Percentiles rank a stretch among this genome's conserved stretches.
Evolutionary conservation across 352 stramenopile genomes (phyloP).

Genomic region (Aphanomyces astaci): DNA sequence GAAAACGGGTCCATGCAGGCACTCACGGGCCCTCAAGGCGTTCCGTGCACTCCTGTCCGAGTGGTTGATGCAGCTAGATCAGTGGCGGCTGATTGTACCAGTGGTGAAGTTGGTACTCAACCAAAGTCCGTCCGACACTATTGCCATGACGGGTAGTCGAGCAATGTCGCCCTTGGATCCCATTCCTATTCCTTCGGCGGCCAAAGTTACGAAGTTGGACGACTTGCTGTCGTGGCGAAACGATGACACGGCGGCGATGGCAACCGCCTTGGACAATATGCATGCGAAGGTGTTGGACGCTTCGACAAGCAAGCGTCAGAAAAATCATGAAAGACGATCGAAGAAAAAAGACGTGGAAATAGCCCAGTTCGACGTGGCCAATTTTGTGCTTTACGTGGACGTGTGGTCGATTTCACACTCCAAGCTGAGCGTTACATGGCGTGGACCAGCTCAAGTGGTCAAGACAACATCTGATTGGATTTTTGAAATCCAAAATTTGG

Average conservation of each 20-base stretch:
- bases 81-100: background rate
- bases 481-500: background rate
- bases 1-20: too few species aligned
- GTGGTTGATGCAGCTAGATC: too few species aligned
- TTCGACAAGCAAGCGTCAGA: too few species aligned
- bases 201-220: background rate
- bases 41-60: too few species aligned
- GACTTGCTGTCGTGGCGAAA: too few species aligned
- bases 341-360: background rate
- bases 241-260: background rate
- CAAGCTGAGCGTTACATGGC: background rate
- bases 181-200: background rate
- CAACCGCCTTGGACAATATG: background rate
- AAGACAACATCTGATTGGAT: background rate
- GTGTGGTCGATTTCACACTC: background rate
- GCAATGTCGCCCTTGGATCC: background rate
- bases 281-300: too few species aligned
- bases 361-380: background rate
- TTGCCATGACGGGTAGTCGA: background rate
- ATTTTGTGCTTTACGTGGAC: conserved; percentile 1
- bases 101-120: background rate
- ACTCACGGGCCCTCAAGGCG: too few species aligned
- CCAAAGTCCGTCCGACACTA: background rate
- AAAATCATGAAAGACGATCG: too few species aligned
- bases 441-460: too few species aligned